Base-by-base conservation (phyloP, 352 stramenopile species). In the Phytophthora idaei region DNA sequence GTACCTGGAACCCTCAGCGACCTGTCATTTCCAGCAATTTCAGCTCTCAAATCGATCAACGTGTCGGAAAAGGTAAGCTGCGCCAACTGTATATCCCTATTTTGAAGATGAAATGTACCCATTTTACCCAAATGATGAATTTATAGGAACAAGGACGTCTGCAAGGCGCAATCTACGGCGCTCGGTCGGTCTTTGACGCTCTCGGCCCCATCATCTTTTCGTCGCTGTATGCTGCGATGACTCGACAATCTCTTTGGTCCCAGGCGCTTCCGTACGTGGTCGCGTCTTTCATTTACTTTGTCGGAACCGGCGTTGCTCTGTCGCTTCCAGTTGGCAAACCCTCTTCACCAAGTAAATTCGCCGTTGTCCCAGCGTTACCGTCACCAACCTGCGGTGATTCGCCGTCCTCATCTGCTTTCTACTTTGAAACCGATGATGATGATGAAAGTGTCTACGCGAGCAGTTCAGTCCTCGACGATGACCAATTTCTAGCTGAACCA, bases 81-180 rank as follows among this genome's bases (percentile, higher is more conserved):
- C 5, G 15, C 48, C 7, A 12, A 36, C 3, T 12, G 21, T 41
- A 37, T 29, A 9, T 36, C 2, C 21, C 3, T 53, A 6, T 42
- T 8, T 53, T 7, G 14, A n/a, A 41, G 5, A 17, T 12, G 27
- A 41, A 41, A 39, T 2, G 3, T 12, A 31, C 29, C 7, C 1
- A 25, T 50, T 5, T 17, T 71, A 21, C 21, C 21, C 21, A 21
- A 21, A 21, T 21, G 21, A 21, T 45, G 4, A 31, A 49, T 42
- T 14, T 48, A 28, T 42, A 89, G 70, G 87, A 94, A 42, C 87
- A 93, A 85, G 83, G 87, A 29, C 83, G 78, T 15, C 61, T 94
- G 0, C 84, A 94, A 76, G 87, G 87, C 2, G 85, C 84, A 15
- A 87, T 94, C 21, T 93, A 93, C 62, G 82, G 78, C 5, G 83